Evolutionary conservation across 192 early-diverging fungal genomes (phyloP).

Genomic region (Backusella mclennaniae): DNA sequence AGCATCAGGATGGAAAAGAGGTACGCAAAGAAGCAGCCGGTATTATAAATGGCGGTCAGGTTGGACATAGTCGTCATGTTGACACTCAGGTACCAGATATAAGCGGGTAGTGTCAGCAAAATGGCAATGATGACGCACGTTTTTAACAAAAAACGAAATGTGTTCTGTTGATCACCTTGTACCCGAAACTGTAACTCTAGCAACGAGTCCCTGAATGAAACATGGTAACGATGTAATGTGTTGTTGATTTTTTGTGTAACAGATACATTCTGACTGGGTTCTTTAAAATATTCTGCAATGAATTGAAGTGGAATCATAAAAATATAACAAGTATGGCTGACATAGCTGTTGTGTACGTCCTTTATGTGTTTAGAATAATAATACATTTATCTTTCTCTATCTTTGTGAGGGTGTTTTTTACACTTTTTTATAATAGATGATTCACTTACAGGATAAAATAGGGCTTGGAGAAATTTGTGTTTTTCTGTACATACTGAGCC

Average conservation of each 20-base stretch:
- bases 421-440: constrained; percentile 16
- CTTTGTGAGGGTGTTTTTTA: background rate
- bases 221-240: background rate
- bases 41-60: constrained; percentile 82
- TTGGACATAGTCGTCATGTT: constrained; percentile 73
- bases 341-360: constrained; percentile 30
- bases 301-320: constrained; percentile 43
- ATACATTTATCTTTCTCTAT: constrained; percentile 17
- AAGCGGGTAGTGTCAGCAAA: constrained; percentile 65
- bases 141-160: background rate
- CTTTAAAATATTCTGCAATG: constrained; percentile 14
- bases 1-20: constrained; percentile 72
- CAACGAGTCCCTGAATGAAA: constrained; percentile 9
- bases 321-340: constrained; percentile 41
- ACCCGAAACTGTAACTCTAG: constrained; percentile 7
- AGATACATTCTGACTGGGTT: background rate
- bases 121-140: constrained; percentile 41
- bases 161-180: constrained; percentile 4
- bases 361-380: constrained; percentile 19
- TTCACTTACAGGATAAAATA: constrained; percentile 58
- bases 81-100: constrained; percentile 79
- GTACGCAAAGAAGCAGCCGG: constrained; percentile 81
- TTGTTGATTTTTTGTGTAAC: background rate
- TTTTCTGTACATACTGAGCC: constrained; percentile 58
- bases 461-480: constrained; percentile 56